Evolutionary conservation across 2,329 filamentous ascomycete genomes (phyloP), one percentile per base, ranked within the genome.

Genomic region (Nakataea oryzae): DNA sequence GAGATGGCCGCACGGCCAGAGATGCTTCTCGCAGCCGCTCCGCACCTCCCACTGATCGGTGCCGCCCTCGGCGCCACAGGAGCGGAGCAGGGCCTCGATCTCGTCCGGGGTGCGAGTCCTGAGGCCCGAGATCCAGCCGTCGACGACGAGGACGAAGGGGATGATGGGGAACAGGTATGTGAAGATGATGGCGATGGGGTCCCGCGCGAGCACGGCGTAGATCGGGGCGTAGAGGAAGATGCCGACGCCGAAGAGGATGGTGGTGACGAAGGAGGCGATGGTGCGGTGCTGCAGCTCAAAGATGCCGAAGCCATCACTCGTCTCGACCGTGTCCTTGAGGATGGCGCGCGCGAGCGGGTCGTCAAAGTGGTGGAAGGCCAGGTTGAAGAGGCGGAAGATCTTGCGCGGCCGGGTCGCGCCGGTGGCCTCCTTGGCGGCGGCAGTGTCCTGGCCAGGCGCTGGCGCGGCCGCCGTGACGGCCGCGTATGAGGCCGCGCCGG

Each of bases 361-460:
- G 64, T 86, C 81, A 67, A 92, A 92, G 74, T 92, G 89, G 72
- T 92, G 89, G 69, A 93, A 93, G 1, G 87, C 83, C 2, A 91
- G 77, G 70, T 87, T 89, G 72, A 89, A 92, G 59, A 91, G 74
- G 5, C 89, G 79, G 70, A 91, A 88, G 27, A 89, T 81, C 69
- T 79, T 81, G 29, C 60, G 60, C 1, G 60, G 60, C 21, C 26
- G 28, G 21, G 54, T 14, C 13, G 26, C 54, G 54, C 54, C 54
- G 21, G 21, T 50, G 41, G 26, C 24, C 12, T 17, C 34, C 13
- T 30, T 55, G 21, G 13, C 29, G 11, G 29, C 24, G 59, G 75
- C 76, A 3, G 74, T 75, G 13, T 73, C 70, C 7, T 66, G 69
- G 24, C 66, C 64, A 63, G 65, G 68, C 41, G 58, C 62, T 54